Percentiles rank a stretch among this genome's conserved stretches.
Evolutionary conservation across 805 yeast species (phyloP).

Genomic region (Zygosaccharomyces gambellarensis): DNA sequence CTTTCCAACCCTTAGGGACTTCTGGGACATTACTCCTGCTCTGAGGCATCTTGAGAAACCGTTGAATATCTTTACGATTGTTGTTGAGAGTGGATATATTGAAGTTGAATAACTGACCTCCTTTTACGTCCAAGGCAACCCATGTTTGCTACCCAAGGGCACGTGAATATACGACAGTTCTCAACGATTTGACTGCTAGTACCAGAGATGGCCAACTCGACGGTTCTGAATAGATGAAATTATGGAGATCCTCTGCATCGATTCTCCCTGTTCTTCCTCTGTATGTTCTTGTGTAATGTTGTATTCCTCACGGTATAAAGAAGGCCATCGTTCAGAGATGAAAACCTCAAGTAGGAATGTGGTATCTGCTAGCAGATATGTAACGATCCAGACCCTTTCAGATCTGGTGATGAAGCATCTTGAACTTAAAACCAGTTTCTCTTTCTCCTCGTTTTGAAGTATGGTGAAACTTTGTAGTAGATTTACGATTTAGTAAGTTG

Average conservation of each 20-base stretch:
- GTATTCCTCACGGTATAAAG: background rate
- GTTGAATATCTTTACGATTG: background rate
- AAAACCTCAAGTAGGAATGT: too few species aligned
- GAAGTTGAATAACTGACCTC: background rate
- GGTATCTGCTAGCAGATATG: too few species aligned
- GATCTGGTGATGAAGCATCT: background rate
- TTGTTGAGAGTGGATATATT: background rate
- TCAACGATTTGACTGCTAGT: background rate
- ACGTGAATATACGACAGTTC: background rate
- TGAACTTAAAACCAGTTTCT: background rate
- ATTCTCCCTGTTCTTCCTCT: too few species aligned
- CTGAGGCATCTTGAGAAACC: slow-evolving; percentile 17
- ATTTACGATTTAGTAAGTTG: background rate
- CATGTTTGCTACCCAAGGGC: background rate
- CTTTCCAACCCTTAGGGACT: slow-evolving; percentile 69
- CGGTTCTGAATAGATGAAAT: background rate
- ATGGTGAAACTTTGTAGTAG: background rate
- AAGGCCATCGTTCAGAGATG: too few species aligned
- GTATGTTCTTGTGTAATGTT: too few species aligned
- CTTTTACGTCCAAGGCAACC: background rate
- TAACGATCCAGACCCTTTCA: background rate
- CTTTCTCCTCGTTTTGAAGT: background rate
- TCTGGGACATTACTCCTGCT: slow-evolving; percentile 40
- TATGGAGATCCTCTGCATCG: background rate
- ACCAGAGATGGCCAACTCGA: background rate